Base-by-base conservation (phyloP, 2,329 filamentous ascomycete genomes). In the Apiospora phragmitis region DNA sequence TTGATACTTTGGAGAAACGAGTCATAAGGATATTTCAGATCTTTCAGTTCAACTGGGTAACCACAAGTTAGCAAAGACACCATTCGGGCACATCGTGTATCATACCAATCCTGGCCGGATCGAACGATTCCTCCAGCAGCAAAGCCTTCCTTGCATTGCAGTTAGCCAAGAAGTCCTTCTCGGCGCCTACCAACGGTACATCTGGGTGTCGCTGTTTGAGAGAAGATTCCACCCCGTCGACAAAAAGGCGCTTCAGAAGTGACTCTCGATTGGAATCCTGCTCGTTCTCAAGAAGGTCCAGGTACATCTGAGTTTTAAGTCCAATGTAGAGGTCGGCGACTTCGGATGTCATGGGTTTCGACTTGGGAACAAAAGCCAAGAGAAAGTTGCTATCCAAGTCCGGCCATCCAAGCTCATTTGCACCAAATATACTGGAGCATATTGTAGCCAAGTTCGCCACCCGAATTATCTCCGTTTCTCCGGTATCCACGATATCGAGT, bases 361-460 rank as follows among this genome's bases (percentile, higher is more conserved):
- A 73, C 67, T 78, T 74, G 1, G 78, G 75, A 6, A 79, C 73
- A 65, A 80, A 80, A 41, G 78, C 78, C 21, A 69, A 69, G 38
- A 80, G 72, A 68, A 80, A 80, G 55, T 78, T 74, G 18, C 77
- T 75, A 43, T 80, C 76, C 18, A 80, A 72, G 69, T 80, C 79
- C 38, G 78, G 78, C 68, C 79, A 69, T 21, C 76, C 77, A 35
- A 80, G 75, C 47, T 80, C 79, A 32, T 80, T 79, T 3, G 76
- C 76, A 12, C 78, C 75, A 68, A 80, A 80, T 55, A 80, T 76
- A 62, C 78, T 80, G 21, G 78, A 77, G 47, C 79, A 80, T 47
- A 76, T 73, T 18, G 78, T 77, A 24, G 79, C 79, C 49, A 80
- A 76, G 41, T 80, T 80, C 3, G 76, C 74, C 42, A 79, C 75